These are phyloP conservation scores for Penicillium sp. DNA, from an alignment of 2,329 filamentous ascomycete genomes.

Conservation along the genomic window DNA sequence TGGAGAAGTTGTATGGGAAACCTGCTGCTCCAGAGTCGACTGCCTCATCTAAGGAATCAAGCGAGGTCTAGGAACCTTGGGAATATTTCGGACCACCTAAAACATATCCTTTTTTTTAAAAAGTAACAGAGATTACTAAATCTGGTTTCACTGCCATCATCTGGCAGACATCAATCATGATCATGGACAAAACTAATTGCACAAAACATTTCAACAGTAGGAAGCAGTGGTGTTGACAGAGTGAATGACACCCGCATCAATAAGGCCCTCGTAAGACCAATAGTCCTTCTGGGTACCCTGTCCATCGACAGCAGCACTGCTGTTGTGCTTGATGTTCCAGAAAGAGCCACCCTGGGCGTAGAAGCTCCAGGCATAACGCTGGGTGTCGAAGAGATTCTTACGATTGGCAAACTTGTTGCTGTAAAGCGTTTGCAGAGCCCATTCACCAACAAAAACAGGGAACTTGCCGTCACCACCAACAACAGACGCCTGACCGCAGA, in stretches of 20 bases:
- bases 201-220: slow-evolving; percentile 1
- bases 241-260: slow-evolving; percentile 14
- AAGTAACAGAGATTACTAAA: background rate
- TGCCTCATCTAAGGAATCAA: background rate
- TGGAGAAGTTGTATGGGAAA: background rate
- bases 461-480: slow-evolving; percentile 20
- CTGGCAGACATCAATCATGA: background rate
- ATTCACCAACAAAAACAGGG: slow-evolving; percentile 25
- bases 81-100: too few relatives aligned
- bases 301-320: slow-evolving; percentile 16
- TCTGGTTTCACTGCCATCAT: too few relatives aligned
- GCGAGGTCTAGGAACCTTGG: too few relatives aligned
- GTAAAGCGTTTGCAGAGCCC: slow-evolving; percentile 21
- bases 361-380: slow-evolving; percentile 13
- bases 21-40: background rate
- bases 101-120: background rate
- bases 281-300: slow-evolving; percentile 20
- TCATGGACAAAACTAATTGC: background rate
- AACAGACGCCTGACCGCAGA: slow-evolving; percentile 17
- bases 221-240: background rate
- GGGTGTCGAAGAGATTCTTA: slow-evolving; percentile 14
- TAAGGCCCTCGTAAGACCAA: slow-evolving; percentile 17
- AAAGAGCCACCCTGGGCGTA: slow-evolving; percentile 22
- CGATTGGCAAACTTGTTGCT: slow-evolving; percentile 18
- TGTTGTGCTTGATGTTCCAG: slow-evolving; percentile 23